phyloP scores from a whole-genome alignment of 208 protist species.

The Zelonia costaricensis region DNA sequence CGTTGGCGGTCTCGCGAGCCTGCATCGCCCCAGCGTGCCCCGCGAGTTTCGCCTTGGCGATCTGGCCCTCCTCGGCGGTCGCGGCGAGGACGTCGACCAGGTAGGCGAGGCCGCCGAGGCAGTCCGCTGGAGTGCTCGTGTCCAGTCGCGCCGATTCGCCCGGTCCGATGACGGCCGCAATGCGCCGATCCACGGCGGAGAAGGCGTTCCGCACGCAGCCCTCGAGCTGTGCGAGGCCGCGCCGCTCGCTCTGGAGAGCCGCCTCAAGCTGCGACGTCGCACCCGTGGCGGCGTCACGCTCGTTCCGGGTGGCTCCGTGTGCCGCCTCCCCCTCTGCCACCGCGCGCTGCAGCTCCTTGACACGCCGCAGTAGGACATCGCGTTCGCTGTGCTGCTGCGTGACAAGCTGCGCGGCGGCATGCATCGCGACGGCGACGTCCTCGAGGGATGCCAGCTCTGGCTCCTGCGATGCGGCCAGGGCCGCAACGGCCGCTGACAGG shows the following conservation, averaged over 20 bases:
- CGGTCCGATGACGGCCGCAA: background rate
- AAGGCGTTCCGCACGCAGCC: background rate
- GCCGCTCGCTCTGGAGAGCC: background rate
- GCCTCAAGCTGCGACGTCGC: background rate
- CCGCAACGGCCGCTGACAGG: background rate
- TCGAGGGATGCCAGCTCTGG: background rate
- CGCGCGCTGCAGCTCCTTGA: background rate
- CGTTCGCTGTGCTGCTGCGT: background rate
- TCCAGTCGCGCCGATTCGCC: background rate
- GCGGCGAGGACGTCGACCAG: background rate
- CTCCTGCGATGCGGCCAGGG: background rate
- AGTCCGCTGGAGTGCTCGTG: background rate
- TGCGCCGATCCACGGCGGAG: background rate
- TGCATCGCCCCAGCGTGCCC: background rate
- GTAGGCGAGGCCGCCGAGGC: constrained; percentile 3
- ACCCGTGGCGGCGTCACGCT: background rate
- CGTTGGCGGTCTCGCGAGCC: background rate
- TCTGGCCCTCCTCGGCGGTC: background rate
- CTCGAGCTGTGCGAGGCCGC: background rate
- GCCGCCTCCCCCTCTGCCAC: background rate
- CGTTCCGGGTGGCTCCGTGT: background rate
- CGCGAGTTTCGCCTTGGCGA: background rate
- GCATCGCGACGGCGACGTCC: background rate
- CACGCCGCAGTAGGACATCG: background rate
- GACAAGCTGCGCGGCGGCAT: background rate